phyloP scores from a whole-genome alignment of 805 yeast genomes.

The Candida broadrunensis region DNA sequence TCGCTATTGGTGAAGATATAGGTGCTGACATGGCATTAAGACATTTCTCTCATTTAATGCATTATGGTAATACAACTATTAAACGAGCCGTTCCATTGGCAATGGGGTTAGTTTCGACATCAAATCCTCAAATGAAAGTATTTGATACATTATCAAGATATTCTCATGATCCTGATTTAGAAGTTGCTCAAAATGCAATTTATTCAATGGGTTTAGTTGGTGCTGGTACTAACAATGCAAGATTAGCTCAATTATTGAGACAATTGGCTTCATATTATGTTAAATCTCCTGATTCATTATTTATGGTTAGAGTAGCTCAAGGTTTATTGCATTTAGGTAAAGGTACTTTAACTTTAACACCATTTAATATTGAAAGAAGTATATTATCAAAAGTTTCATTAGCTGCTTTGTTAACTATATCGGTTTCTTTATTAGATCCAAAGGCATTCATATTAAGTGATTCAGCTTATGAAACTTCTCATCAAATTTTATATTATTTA shows the following conservation, averaged over 20 bases:
- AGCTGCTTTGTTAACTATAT: constrained; percentile 82
- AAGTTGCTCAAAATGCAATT: constrained; percentile 91
- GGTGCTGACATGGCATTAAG: constrained; percentile 97
- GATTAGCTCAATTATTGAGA: constrained; percentile 92
- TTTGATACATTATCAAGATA: constrained; percentile 94
- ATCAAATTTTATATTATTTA: constrained; percentile 79
- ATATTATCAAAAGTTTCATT: constrained; percentile 84
- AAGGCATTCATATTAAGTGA: constrained; percentile 74
- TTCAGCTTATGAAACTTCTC: constrained; percentile 46
- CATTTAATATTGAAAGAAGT: constrained; percentile 85
- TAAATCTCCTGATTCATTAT: constrained; percentile 84
- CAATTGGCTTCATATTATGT: constrained; percentile 92
- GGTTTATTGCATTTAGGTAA: constrained; percentile 95
- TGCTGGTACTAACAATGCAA: constrained; percentile 97
- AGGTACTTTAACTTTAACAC: constrained; percentile 87
- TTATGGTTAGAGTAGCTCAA: constrained; percentile 92
- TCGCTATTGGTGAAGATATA: constrained; percentile 96
- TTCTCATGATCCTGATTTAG: constrained; percentile 92
- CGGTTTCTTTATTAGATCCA: constrained; percentile 84
- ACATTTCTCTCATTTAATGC: constrained; percentile 97
- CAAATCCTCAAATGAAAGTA: constrained; percentile 95
- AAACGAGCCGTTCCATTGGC: constrained; percentile 96
- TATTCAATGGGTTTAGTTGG: constrained; percentile 98
- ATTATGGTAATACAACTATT: constrained; percentile 89
- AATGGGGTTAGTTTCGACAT: constrained; percentile 91